Evolutionary conservation across 805 yeast genomes (phyloP).

Genomic region (Saturnispora dispora): DNA sequence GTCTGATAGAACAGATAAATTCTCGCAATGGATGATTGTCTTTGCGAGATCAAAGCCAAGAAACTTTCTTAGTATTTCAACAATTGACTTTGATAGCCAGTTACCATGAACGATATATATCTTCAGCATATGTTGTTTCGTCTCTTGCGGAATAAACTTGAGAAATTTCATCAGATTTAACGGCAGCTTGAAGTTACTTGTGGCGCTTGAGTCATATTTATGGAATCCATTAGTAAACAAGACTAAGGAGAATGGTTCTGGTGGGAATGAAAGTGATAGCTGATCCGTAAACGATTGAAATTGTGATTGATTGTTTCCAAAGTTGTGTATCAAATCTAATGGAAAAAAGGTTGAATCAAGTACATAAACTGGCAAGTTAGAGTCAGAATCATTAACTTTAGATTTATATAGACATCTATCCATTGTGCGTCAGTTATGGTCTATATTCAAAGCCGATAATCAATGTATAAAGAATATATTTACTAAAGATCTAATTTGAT

Average conservation of each 20-base stretch:
- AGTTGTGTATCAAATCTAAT: conserved; percentile 28
- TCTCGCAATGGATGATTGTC: conserved; percentile 29
- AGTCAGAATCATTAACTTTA: conserved; percentile 53
- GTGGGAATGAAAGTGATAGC: conserved; percentile 50
- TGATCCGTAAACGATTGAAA: conserved; percentile 48
- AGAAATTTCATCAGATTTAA: conserved; percentile 34
- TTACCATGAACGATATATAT: conserved; percentile 82
- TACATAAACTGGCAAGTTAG: conserved; percentile 64
- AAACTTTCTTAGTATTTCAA: conserved; percentile 61
- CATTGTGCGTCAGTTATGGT: neutral
- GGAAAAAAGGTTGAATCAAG: conserved; percentile 82
- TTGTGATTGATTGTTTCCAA: conserved; percentile 22
- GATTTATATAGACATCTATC: conserved; percentile 30
- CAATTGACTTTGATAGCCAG: conserved; percentile 75
- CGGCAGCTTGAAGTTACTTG: conserved; percentile 19
- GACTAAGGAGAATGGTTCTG: conserved; percentile 53
- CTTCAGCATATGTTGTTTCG: conserved; percentile 46
- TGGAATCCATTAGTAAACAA: conserved; percentile 80
- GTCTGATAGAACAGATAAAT: conserved; percentile 31
- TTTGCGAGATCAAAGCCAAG: conserved; percentile 14
- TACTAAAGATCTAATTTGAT: neutral
- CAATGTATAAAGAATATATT: neutral
- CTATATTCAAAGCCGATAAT: neutral
- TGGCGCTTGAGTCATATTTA: conserved; percentile 20
- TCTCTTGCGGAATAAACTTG: conserved; percentile 46